These are phyloP conservation scores for Perkinsus olseni DNA, from an alignment of 169 alveolate genomes.

Conservation along the genomic window DNA sequence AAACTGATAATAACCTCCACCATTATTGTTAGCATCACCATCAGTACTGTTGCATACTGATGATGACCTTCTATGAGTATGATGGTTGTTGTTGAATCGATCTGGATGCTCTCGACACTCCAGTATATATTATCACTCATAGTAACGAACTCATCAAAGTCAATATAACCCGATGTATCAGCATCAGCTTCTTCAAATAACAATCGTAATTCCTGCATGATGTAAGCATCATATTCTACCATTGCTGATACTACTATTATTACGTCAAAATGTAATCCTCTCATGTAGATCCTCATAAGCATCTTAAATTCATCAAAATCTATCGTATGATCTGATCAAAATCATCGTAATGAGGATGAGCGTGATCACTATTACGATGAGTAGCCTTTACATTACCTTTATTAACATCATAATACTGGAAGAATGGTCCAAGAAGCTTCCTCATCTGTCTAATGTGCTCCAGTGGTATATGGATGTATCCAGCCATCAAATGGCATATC, in stretches of 20 bases:
- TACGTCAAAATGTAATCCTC: no score
- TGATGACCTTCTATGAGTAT: background rate
- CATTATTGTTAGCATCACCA: background rate
- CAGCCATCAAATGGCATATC: background rate
- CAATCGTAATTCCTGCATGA: background rate
- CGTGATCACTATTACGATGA: no score
- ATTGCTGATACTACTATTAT: no score
- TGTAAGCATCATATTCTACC: no score
- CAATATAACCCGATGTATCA: background rate
- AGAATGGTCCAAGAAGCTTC: background rate
- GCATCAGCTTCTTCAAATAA: background rate
- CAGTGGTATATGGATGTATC: no score
- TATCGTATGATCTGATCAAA: background rate
- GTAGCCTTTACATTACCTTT: background rate
- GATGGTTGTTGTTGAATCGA: no score
- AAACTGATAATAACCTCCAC: no score
- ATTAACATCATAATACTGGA: background rate
- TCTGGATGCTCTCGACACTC: background rate
- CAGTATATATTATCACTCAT: background rate
- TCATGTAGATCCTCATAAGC: background rate
- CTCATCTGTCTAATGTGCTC: background rate
- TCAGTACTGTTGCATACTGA: background rate
- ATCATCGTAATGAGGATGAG: background rate
- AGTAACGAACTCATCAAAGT: slow-evolving; percentile 9
- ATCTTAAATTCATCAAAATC: background rate